Evolutionary conservation across 2,329 filamentous ascomycete genomes (phyloP).

Genomic region (Colletotrichum cuscutae): DNA sequence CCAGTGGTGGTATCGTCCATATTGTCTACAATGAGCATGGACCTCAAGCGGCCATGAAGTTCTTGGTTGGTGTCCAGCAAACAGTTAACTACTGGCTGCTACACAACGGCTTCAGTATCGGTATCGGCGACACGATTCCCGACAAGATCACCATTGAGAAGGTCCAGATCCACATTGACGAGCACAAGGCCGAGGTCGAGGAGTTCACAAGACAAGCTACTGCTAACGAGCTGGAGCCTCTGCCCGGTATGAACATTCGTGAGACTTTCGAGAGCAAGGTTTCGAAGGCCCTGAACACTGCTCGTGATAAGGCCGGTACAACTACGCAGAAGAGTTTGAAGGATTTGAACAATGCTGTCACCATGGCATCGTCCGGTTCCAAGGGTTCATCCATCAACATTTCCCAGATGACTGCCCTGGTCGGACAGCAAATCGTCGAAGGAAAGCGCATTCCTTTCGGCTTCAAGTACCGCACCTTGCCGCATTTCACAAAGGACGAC

Average conservation of each 20-base stretch:
- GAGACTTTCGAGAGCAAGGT: constrained; percentile 99
- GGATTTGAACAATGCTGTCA: constrained; percentile 94
- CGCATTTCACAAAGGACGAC: constrained; percentile 99
- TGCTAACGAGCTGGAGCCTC: constrained; percentile 86
- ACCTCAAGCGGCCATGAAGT: constrained; percentile 85
- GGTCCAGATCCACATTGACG: constrained; percentile 84
- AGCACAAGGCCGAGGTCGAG: constrained; percentile 84
- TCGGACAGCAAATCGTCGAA: constrained; percentile 98
- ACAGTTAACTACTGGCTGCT: constrained; percentile 98
- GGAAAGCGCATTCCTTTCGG: constrained; percentile 99
- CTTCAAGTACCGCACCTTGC: constrained; percentile 97
- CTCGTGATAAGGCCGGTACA: constrained; percentile 95
- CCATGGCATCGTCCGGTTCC: constrained; percentile 95
- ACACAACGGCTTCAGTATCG: constrained; percentile 96
- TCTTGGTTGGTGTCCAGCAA: constrained; percentile 95
- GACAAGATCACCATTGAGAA: constrained; percentile 85
- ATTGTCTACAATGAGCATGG: constrained; percentile 97
- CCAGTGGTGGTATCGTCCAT: constrained; percentile 90
- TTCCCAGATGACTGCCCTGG: constrained; percentile 98
- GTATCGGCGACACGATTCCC: constrained; percentile 97
- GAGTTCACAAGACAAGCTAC: constrained; percentile 82
- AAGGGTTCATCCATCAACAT: constrained; percentile 99
- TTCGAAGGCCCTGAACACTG: constrained; percentile 91
- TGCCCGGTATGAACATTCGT: constrained; percentile 98
- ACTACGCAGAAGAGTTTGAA: constrained; percentile 92